phyloP scores from a whole-genome alignment of 306 rosid species.

The Dalbergia oliveri region DNA sequence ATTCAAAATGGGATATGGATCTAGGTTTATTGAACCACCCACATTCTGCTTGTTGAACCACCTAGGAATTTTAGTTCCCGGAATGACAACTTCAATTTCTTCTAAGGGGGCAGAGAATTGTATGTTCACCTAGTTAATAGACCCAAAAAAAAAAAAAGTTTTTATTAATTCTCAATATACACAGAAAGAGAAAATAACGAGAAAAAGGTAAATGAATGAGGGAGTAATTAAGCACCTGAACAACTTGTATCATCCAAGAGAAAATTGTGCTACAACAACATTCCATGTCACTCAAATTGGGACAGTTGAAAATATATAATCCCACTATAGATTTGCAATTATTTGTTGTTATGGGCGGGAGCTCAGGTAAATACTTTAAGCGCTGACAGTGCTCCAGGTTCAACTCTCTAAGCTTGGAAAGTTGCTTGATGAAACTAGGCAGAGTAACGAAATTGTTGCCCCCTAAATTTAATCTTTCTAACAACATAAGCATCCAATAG shows the following conservation, averaged over 20 bases:
- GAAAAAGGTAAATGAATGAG: background rate
- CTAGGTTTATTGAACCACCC: background rate
- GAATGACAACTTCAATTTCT: background rate
- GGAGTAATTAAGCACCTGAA: background rate
- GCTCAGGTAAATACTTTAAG: conserved; percentile 2
- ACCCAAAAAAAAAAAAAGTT: background rate
- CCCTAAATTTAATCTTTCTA: background rate
- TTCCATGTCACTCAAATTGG: conserved; percentile 1
- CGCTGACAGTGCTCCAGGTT: conserved; percentile 22
- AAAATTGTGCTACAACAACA: background rate
- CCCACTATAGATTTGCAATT: background rate
- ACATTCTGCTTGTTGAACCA: conserved; percentile 3
- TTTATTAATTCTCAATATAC: background rate
- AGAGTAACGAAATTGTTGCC: conserved; percentile 16
- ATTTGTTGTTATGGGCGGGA: no score
- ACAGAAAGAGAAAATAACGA: background rate
- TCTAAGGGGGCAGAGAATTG: background rate
- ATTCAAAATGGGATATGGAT: background rate
- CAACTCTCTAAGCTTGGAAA: background rate
- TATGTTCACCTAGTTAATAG: background rate
- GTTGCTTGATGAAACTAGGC: conserved; percentile 12
- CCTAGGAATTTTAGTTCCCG: conserved; percentile 12
- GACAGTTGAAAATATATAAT: conserved; percentile 13
- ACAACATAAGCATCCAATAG: conserved; percentile 8
- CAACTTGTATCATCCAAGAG: conserved; percentile 18